Evolutionary conservation across 208 protist genomes (phyloP), one percentile per base, ranked within the genome.

Genomic region (Crithidia fasciculata): DNA sequence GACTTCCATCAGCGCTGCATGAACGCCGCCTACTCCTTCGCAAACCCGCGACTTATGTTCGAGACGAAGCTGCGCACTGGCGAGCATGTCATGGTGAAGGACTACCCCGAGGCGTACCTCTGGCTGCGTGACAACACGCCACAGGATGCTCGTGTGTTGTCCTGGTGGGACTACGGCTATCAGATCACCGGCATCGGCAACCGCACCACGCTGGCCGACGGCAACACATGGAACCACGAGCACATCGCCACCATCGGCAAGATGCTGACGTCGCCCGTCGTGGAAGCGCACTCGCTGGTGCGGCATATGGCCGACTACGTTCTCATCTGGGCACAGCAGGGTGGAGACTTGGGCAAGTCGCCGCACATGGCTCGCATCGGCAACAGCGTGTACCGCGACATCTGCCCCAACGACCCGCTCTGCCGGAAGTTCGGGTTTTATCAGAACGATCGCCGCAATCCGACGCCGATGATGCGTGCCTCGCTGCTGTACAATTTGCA

Each of bases 111-210:
- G 74, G 84, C 96, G 2, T 99, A 99, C 85, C 66, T 90, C 59
- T 99, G 99, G 98, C 84, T 99, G 8, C 70, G 88, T 10, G 64
- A 92, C 40, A 99, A 99, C 83, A 99, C 98, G 2, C 72, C 92
- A 3, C 62, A 79, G 13, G 89, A 99, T 68, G 95, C 98, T 16
- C 87, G 86, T 61, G 75, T 99, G 15, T 96, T 99, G 87, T 81
- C 93, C 4, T 99, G 98, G 98, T 99, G 99, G 98, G 99, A 99
- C 87, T 99, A 99, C 79, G 99, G 99, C 57, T 99, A 99, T 84
- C 99, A 99, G 83, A 95, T 99, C 74, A 96, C 94, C 4, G 94
- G 86, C 47, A 99, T 99, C 86, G 97, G 91, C 37, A 99, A 99
- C 74, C 78, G 98, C 65, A 99, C 95, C 10, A 87, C 94, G 37